Base-by-base conservation (phyloP, 1,284 basidiomycete species). In the Sporisorium exsertum region DNA sequence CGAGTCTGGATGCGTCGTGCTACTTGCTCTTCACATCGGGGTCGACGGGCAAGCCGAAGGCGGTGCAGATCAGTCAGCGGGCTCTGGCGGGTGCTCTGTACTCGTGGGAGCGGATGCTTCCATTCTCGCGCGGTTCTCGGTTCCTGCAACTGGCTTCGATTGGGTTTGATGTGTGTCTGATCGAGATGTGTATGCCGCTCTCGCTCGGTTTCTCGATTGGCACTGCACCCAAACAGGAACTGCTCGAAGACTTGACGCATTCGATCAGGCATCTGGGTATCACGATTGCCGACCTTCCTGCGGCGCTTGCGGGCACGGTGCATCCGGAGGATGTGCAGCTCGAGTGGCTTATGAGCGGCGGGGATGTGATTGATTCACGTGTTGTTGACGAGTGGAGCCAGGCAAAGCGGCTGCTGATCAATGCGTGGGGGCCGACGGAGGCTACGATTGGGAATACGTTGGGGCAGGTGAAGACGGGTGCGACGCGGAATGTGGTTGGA, bases 311-410 rank as follows among this genome's bases (percentile, higher is more conserved):
- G 9, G 69, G 76, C 15, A 70, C 80, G 3, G 66, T 85, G n/a
- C 79, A 77, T 37, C 81, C 80, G 9, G 67, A 68, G 2, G 69
- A 77, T 42, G 67, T 83, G 9, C 64, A 77, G 40, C 72, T 84
- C 37, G 80, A 83, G 37, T 84, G 84, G 83, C 77, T 85, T 29
- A 83, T 84, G 82, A 84, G 81, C 55, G 84, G 83, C 16, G 84
- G 84, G 45, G 84, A 85, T 55, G 72, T 80, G 47, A 83, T 85
- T 35, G 80, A 83, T 59, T 73, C 79, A 18, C 67, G 77, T 12
- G 82, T 84, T 6, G 69, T 85, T 22, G 66, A 77, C 12, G 72
- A 73, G 12, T 85, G 83, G 83, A 78, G 70, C 47, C 52, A 76
- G 27, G 68, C 71, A 13, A 70, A 77, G n/a, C 71, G 78, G 16